Base-by-base conservation (phyloP, 139 green algal genomes). In the Nannochloris sp. region DNA sequence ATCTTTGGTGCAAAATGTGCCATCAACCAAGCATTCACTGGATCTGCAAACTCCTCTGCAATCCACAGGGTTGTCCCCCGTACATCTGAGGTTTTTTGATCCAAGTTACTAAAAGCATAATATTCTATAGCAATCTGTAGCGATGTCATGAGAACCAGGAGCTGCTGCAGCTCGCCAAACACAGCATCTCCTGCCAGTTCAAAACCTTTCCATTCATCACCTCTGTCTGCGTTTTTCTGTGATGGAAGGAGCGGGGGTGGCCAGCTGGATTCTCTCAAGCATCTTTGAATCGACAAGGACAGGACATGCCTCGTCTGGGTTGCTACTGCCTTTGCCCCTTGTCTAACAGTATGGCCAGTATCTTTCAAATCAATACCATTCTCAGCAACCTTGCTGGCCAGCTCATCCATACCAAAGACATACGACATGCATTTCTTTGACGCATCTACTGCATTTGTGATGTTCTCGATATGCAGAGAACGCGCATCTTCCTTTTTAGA, bases 31-130 rank as follows among this genome's bases (percentile, higher is more conserved):
- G 50, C 55, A 11, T n/a, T 46, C 23, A 74, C 34, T 27, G 27
- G 59, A 15, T 46, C 53, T 4, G 64, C 66, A 37, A 83, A 59
- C 64, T 76, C 69, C 24, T 78, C 59, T 1, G 75, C 75, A 14
- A 25, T 60, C 76, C 76, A 78, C 50, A 83, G 61, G 59, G 70
- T 55, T 18, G 76, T 66, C 5, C 15, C 4, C 14, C 6, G 18
- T 16, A 10, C 55, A 44, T 44, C 3, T 24, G 21, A 21, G 9
- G 55, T 46, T 11, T 49, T 46, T 11, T 49, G 59, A 44, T 75
- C 70, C n/a, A 43, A 36, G 7, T 48, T n/a, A 11, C 57, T 34
- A 36, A 74, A 71, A n/a, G 48, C 8, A 48, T 48, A 44, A 31
- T 67, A 54, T 23, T 71, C 50, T 16, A 50, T 16, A 7, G 66